A percentile compares a stretch with the other conserved stretches of the same genome.
Conservation (phyloP, 352 stramenopile species). For the Pseudoperonospora humuli region DNA sequence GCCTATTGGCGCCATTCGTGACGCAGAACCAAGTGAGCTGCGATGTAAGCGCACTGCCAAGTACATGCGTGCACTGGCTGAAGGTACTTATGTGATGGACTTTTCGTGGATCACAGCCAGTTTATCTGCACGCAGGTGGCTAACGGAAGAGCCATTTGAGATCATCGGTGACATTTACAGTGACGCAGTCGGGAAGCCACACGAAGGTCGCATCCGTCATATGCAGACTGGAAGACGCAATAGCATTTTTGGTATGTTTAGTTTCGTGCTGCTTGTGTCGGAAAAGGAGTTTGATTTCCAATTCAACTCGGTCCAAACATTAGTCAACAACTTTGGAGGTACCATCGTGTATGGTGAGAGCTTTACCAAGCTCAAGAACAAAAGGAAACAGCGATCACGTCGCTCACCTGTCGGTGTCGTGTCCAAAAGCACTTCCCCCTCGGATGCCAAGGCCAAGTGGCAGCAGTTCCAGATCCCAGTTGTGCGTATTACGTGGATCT, state of each 20-base stretch:
- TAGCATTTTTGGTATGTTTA: constrained; percentile 70
- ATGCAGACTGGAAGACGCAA: constrained; percentile 47
- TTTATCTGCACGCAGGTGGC: constrained; percentile 48
- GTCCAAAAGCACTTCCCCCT: constrained; percentile 52
- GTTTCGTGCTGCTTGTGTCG: constrained; percentile 67
- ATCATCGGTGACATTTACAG: constrained; percentile 79
- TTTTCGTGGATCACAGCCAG: constrained; percentile 70
- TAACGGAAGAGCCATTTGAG: constrained; percentile 65
- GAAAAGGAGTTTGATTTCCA: constrained; percentile 70
- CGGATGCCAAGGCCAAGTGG: constrained; percentile 49
- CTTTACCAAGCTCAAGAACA: constrained; percentile 22
- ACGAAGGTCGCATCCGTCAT: constrained; percentile 44
- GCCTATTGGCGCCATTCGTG: constrained; percentile 9
- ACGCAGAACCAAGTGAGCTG: constrained; percentile 8
- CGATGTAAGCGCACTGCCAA: constrained; percentile 80
- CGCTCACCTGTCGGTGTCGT: constrained; percentile 62
- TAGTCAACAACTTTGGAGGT: constrained; percentile 69
- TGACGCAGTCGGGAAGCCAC: constrained; percentile 55
- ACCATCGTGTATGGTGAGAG: constrained; percentile 28
- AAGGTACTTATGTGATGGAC: constrained; percentile 69
- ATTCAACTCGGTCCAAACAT: constrained; percentile 40
- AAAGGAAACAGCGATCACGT: constrained; percentile 13
- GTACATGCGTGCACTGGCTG: constrained; percentile 77
- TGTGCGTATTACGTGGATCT: constrained; percentile 81
- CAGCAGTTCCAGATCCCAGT: constrained; percentile 71